Evolutionary conservation across 306 rosid genomes (phyloP), one percentile per base, ranked within the genome.

Genomic region (Trifolium dubium): DNA sequence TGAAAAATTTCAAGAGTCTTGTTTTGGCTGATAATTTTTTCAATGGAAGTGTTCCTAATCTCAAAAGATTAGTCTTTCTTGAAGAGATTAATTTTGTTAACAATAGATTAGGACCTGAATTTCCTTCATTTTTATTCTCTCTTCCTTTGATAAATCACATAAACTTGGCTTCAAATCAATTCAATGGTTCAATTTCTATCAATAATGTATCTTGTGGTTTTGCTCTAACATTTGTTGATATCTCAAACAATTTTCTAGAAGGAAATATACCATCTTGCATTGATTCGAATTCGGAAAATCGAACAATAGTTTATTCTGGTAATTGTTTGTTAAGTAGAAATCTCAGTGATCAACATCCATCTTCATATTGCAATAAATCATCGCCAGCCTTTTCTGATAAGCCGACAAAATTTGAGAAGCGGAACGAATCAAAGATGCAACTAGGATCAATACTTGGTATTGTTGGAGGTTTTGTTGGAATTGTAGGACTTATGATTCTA

Each of bases 221-320:
- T 2, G 58, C 81, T 83, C 87, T 94, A 6, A 58, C 69, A 67
- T 82, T 84, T 80, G 77, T 94, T 18, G 94, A 94, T 59, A 72
- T 94, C 73, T 94, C 98, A 19, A 70, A 85, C 79, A 94, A 94
- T 82, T 81, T 85, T 49, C 64, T 91, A 71, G 69, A 81, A 14
- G 98, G 98, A 49, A 87, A 85, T 23, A 71, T 91, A 62, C 95
- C 97, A 17, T 53, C 91, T 0, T 94, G 98, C 77, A 70, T 94
- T 18, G 85, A 80, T 39, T 84, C 92, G 7, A 84, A 77, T 71
- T 72, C 91, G 1, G 74, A 63, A 3, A 88, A 88, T 37, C 81
- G 85, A 47, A 86, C 92, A 0, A 79, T 79, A 37, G 49, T 80
- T 12, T 87, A 80, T 75, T 83, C 88, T 2, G 75, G 96, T 87